These are phyloP conservation scores for Cyclocybe aegerita DNA, from an alignment of 768 basidiomycete genomes.

Conservation along the genomic window DNA sequence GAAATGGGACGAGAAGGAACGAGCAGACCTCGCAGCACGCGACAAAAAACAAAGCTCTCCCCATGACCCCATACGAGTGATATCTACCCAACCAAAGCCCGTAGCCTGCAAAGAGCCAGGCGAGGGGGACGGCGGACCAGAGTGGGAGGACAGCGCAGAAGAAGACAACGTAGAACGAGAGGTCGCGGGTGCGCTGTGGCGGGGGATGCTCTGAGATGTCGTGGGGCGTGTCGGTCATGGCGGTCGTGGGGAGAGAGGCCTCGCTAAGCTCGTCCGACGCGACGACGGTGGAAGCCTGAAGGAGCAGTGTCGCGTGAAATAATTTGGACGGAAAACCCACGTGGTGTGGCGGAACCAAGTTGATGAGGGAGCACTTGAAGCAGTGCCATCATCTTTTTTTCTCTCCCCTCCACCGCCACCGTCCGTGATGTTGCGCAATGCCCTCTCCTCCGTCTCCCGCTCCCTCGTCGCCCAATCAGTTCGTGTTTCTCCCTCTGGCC, in stretches of 20 bases:
- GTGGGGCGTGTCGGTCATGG: slow-evolving; percentile 18
- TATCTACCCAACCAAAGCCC: slow-evolving; percentile 43
- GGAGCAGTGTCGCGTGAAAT: slow-evolving; percentile 4
- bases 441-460: slow-evolving; percentile 55
- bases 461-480: slow-evolving; percentile 54
- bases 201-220: slow-evolving; percentile 41
- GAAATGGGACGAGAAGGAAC: slow-evolving; percentile 2
- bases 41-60: slow-evolving; percentile 40
- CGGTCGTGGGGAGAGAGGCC: not conserved
- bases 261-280: not conserved
- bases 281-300: not conserved
- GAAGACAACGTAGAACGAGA: slow-evolving; percentile 61
- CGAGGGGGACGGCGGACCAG: slow-evolving; percentile 60
- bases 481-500: slow-evolving; percentile 18
- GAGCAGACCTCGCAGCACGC: slow-evolving; percentile 59
- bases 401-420: slow-evolving; percentile 30
- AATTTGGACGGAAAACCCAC: not conserved
- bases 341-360: not conserved
- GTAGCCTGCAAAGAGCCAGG: slow-evolving; percentile 64
- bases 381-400: slow-evolving; percentile 18
- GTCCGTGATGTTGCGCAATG: slow-evolving; percentile 66
- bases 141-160: slow-evolving; percentile 57
- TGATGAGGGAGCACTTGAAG: no score
- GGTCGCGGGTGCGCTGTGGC: slow-evolving; percentile 34
- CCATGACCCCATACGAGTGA: slow-evolving; percentile 39